These are phyloP conservation scores for Senecio squalidus DNA, from an alignment of 140 eudicot genomes.

Conservation along the genomic window DNA sequence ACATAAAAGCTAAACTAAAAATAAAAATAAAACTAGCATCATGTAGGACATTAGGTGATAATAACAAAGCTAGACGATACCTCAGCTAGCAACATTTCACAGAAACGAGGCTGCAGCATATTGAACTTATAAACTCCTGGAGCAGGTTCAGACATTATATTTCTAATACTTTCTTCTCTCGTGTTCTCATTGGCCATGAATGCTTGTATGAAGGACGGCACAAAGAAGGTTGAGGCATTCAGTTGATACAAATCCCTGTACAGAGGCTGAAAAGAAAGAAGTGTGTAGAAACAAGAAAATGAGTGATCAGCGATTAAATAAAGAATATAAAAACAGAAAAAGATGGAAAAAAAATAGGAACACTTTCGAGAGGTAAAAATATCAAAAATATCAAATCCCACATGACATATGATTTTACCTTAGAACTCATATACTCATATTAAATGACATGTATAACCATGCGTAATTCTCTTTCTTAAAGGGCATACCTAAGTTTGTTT, in stretches of 20 bases:
- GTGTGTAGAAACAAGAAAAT: slow-evolving; percentile 1
- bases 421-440: not conserved
- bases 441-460: not conserved
- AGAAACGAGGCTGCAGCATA: slow-evolving; percentile 85
- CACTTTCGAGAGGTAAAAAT: too few species aligned
- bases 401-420: not conserved
- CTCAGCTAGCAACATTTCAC: slow-evolving; percentile 81
- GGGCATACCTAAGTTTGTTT: not conserved
- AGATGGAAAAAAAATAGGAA: not conserved
- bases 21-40: slow-evolving; percentile 11
- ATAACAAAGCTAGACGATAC: slow-evolving; percentile 33
- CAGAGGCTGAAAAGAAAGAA: slow-evolving; percentile 60
- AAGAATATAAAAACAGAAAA: not conserved
- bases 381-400: not conserved
- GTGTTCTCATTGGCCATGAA: slow-evolving; percentile 31
- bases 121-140: slow-evolving; percentile 74
- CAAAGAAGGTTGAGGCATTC: slow-evolving; percentile 70
- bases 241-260: slow-evolving; percentile 58
- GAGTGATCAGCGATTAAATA: not conserved
- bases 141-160: slow-evolving; percentile 74
- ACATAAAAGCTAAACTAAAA: slow-evolving; percentile 37
- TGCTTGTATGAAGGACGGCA: slow-evolving; percentile 72
- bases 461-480: not conserved
- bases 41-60: slow-evolving; percentile 13
- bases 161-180: slow-evolving; percentile 64